Base-by-base conservation (phyloP, 73 alveolate species). In the Tetrahymena borealis region DNA sequence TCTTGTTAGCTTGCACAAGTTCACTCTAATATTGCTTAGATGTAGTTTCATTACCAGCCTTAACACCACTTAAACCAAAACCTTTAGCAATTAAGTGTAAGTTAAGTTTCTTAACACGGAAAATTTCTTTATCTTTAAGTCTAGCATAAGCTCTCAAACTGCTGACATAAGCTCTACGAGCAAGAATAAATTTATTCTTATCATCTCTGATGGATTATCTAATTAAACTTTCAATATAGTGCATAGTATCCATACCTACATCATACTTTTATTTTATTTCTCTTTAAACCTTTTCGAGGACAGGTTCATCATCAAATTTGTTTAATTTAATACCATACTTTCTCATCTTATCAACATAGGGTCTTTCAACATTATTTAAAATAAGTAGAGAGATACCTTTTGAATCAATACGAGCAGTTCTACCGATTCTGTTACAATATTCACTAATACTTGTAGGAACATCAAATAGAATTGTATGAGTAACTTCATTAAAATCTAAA, bases 381-480 rank as follows among this genome's bases (percentile, higher is more conserved):
- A 92, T 78, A 98, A 96, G 92, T 40, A 93, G 32, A 93, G 93
- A 79, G 20, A 93, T 90, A 16, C 99, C 99, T 31, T 94, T 78
- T 40, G 95, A 95, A 91, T 98, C 98, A 38, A 98, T 95, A 92
- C 99, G 95, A 11, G 99, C 99, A 18, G 99, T 98, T 94, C 99
- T 94, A 38, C 99, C 99, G 33, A 98, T 97, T 94, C 99, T 95
- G 94, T 98, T 98, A 9, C 96, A 96, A 95, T 98, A 98, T 91
- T 98, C 99, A 94, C 97, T 97, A 38, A 97, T 91, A 31, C 97
- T 94, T 35, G 98, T 97, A 33, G 97, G 96, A 11, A 98, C 94
- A 95, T 98, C 99, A 95, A 96, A 98, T 78, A 97, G 97, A 90
- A 98, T 93, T n/a, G 97, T 96, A 96, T 97, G 96, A 79, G 98